Percentiles rank a stretch among this genome's conserved stretches.
Conservation (phyloP, 1,139 yeast genomes). For the Yamadazyma triangularis region DNA sequence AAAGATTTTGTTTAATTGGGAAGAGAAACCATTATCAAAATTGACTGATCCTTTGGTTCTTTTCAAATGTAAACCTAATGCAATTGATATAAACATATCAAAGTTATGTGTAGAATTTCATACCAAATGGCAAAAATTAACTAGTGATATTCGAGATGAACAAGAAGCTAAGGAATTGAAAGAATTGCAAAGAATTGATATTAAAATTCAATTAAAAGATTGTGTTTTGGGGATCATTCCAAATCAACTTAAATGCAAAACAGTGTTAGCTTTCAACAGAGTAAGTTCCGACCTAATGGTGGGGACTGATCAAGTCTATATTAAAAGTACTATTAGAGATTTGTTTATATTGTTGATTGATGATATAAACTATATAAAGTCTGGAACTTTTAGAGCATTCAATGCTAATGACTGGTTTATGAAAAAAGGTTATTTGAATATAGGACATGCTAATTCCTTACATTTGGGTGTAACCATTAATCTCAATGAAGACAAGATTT, state of each 20-base stretch:
- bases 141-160: conserved; percentile 17
- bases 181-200: conserved; percentile 14
- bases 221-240: conserved; percentile 58
- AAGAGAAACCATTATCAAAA: conserved; percentile 2
- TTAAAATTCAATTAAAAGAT: conserved; percentile 47
- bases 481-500: conserved; percentile 7
- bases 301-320: conserved; percentile 25
- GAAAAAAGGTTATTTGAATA: conserved; percentile 37
- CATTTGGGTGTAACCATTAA: conserved; percentile 39
- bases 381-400: conserved; percentile 1
- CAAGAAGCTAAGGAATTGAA: conserved; percentile 7
- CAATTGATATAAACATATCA: conserved; percentile 36
- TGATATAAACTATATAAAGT: conserved; percentile 28
- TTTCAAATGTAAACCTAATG: conserved; percentile 7
- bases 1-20: conserved; percentile 7
- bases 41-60: conserved; percentile 7
- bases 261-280: conserved; percentile 44
- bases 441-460: conserved; percentile 41
- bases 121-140: conserved; percentile 48
- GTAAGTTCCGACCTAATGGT: conserved; percentile 49
- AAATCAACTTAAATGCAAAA: conserved; percentile 50
- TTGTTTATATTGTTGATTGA: conserved; percentile 52
- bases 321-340: conserved; percentile 44
- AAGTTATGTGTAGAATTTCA: conserved; percentile 48
- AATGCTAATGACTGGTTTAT: conserved; percentile 21